Evolutionary conservation across 441 rosid genomes (phyloP).

Genomic region (Hura crepitans): DNA sequence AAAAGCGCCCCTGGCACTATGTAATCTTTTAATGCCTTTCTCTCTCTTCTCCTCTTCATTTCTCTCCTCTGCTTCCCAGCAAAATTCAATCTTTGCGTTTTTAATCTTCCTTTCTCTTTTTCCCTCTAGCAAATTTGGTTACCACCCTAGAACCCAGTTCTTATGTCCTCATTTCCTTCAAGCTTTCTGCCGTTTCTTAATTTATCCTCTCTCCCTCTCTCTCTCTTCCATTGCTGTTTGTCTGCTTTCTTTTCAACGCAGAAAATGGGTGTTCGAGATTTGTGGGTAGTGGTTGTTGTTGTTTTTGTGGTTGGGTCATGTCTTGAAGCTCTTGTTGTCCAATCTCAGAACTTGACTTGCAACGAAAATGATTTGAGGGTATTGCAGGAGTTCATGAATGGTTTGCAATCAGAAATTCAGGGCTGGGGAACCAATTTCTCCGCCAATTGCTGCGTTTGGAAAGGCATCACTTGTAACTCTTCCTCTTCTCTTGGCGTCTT

Average conservation of each 20-base stretch:
- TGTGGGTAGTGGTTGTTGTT: slow-evolving; percentile 31
- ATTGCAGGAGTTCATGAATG: slow-evolving; percentile 39
- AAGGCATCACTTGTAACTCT: slow-evolving; percentile 52
- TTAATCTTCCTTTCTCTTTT: not conserved
- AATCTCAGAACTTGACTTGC: slow-evolving; percentile 46
- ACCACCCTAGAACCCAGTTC: not conserved
- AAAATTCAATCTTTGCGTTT: not conserved
- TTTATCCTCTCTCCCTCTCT: not conserved
- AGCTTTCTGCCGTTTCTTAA: slow-evolving; percentile 19
- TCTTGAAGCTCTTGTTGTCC: slow-evolving; percentile 26
- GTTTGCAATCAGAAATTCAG: slow-evolving; percentile 35
- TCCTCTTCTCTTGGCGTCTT: slow-evolving; percentile 33
- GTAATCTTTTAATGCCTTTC: too few species aligned
- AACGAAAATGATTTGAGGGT: slow-evolving; percentile 44
- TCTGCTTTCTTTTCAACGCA: not conserved
- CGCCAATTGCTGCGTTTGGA: slow-evolving; percentile 59
- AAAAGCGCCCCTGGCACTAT: not conserved
- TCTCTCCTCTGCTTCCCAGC: too few species aligned
- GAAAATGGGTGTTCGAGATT: slow-evolving; percentile 40
- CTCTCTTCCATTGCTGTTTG: not conserved
- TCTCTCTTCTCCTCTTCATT: not conserved
- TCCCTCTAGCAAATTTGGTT: not conserved
- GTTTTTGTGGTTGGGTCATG: slow-evolving; percentile 24
- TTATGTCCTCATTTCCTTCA: slow-evolving; percentile 16
- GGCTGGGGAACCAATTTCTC: slow-evolving; percentile 39